Conservation (phyloP, 495 filamentous ascomycete genomes). For the Tuber indicum region DNA sequence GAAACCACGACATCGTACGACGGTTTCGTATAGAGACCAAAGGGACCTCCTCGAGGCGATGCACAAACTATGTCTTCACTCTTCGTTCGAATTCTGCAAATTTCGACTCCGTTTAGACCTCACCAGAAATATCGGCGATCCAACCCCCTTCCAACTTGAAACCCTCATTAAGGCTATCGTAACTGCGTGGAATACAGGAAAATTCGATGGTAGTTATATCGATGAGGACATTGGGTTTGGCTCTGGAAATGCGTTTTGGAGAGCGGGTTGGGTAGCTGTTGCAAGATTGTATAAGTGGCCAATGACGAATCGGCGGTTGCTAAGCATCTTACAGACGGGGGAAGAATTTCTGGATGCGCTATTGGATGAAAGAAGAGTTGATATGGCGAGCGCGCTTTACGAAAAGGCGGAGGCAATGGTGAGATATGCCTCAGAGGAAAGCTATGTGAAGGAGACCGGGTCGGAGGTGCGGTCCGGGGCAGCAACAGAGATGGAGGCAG, state of each 20-base stretch:
- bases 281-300: constrained; percentile 20
- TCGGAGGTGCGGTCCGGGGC: not conserved
- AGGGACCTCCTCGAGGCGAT: constrained; percentile 16
- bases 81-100: constrained; percentile 28
- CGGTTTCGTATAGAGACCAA: constrained; percentile 17
- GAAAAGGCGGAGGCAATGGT: constrained; percentile 20
- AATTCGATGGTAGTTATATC: constrained; percentile 13
- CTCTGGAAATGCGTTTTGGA: constrained; percentile 29
- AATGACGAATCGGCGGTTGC: constrained; percentile 18
- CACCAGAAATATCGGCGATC: constrained; percentile 24
- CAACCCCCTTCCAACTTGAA: constrained; percentile 10
- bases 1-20: not conserved
- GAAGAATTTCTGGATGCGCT: constrained; percentile 24
- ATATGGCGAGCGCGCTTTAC: constrained; percentile 19
- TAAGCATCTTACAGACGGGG: constrained; percentile 28
- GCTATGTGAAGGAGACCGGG: not conserved
- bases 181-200: constrained; percentile 20
- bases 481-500: not conserved
- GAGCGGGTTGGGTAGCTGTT: constrained; percentile 25
- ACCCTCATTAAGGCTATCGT: constrained; percentile 25
- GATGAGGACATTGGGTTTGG: constrained; percentile 23
- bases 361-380: constrained; percentile 14
- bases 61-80: constrained; percentile 25
- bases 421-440: not conserved
- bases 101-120: constrained; percentile 17